Base-by-base conservation (phyloP, 345 rosid species). In the thale cress (Arabidopsis thaliana) region DNA sequence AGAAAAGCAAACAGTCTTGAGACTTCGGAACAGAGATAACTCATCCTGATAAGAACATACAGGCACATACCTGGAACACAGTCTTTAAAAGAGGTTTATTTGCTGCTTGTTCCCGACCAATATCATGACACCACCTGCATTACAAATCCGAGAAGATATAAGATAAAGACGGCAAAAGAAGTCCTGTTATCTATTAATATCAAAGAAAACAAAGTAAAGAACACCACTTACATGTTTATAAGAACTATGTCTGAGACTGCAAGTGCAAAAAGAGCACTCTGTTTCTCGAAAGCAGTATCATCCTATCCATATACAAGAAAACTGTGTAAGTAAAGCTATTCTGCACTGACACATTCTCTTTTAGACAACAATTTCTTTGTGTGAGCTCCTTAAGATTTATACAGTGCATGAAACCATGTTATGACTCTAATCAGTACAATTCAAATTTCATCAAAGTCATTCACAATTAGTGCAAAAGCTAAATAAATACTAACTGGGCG, bases 71-170 rank as follows among this genome's bases (percentile, higher is more conserved):
- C 94, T 95, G 99, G 84, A 95, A 95, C 30, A 95, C 99, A 68
- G 99, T 95, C 86, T 95, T 95, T 67, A 95, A 72, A 65, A 95
- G 97, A 66, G 98, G 99, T 78, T 95, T 95, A 69, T 95, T 95
- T 80, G 99, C 99, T 82, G 99, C 99, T 91, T 95, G 99, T 82
- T 95, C 99, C 22, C 99, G 97, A 65, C 99, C 99, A 80, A 95
- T 95, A 87, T 93, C 99, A 73, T 95, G 99, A 79, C 99, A 95
- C 99, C 99, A 93, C 99, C 99, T 95, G 81, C 34, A 65, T 50
- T 24, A 68, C 71, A 79, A 55, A 80, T 66, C 51, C 73, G 49
- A 60, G 69, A 36, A 50, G 13, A 66, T 9, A 38, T 55, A 48
- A 62, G 70, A 55, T 16, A n/a, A 25, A 76, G 16, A 59, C 2